Conservation (phyloP, 306 rosid species). For the Casuarina equisetifolia region DNA sequence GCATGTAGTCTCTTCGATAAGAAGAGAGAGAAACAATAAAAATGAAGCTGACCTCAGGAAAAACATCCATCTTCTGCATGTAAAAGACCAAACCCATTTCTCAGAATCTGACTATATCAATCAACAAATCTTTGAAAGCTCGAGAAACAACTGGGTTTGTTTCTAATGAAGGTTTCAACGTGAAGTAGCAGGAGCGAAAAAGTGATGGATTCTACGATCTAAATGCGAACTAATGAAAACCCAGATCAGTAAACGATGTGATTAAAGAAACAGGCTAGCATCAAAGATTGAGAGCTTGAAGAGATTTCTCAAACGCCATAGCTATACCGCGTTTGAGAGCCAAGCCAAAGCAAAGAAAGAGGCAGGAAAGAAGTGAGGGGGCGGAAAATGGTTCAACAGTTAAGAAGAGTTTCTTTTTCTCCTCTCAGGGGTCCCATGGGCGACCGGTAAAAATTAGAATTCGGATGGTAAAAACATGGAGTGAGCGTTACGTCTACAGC, state of each 20-base stretch:
- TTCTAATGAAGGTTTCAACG: slow-evolving; percentile 22
- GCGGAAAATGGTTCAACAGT: slow-evolving; percentile 25
- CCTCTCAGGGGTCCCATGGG: background rate
- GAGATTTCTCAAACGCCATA: slow-evolving; percentile 18
- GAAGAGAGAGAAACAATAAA: slow-evolving; percentile 29
- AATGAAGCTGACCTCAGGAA: slow-evolving; percentile 43
- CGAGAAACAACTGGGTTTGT: slow-evolving; percentile 31
- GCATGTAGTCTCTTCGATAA: background rate
- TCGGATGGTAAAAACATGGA: background rate
- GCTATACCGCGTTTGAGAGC: slow-evolving; percentile 39
- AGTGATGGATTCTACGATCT: slow-evolving; percentile 29
- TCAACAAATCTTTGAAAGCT: slow-evolving; percentile 26
- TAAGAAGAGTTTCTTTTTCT: background rate
- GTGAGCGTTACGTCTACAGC: background rate
- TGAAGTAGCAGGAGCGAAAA: slow-evolving; percentile 30
- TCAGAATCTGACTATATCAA: slow-evolving; percentile 33
- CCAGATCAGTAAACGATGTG: slow-evolving; percentile 43
- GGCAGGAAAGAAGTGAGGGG: slow-evolving; percentile 7
- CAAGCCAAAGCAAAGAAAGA: slow-evolving; percentile 25
- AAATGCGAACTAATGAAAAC: slow-evolving; percentile 29
- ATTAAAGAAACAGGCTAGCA: slow-evolving; percentile 24
- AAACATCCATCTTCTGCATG: slow-evolving; percentile 31
- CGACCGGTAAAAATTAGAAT: background rate
- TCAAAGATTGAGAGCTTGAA: slow-evolving; percentile 31
- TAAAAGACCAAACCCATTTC: slow-evolving; percentile 28